Evolutionary conservation across 441 rosid species (phyloP), one percentile per base, ranked within the genome.

Genomic region (Populus hybrid): DNA sequence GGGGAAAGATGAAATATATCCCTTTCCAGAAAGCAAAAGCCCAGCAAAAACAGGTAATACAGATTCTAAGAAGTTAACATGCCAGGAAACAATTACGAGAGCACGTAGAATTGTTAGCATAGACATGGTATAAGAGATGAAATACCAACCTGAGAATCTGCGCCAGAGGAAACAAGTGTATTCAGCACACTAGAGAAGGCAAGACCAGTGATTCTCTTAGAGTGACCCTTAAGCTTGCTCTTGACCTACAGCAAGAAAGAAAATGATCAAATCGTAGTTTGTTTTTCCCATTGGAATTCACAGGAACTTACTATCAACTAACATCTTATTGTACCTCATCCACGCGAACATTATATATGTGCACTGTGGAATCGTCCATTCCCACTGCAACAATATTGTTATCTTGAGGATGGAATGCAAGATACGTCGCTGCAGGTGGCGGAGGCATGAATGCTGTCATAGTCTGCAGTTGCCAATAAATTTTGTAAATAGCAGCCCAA

Each of bases 321-420:
- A 46, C 20, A 79, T 23, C 4, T 36, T 73, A 70, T 18, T 42
- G 65, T 81, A 90, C 94, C 92, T 86, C 86, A 64, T 87, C 89
- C 26, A 78, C 77, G 10, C 87, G 88, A 71, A 86, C 91, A 16
- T 89, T 84, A 66, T 89, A 88, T 72, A 90, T 85, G 76, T 79
- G 80, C 76, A 90, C 81, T 14, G 90, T 77, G 38, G 90, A 89
- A 83, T 90, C 89, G 0, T 83, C 89, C 92, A 88, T 85, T 81
- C 94, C 94, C 69, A 89, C 78, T 54, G 94, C 92, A 78, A 88
- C 64, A 69, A 90, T 77, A 79, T 90, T 89, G 83, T 87, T 90
- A 79, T 89, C 94, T 76, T 83, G 86, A 77, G 94, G 94, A 73
- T 86, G 88, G 82, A 90, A 90, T 59, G 90, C 90, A 73, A 89